Evolutionary conservation across 768 basidiomycete genomes (phyloP).

Genomic region (Tubosaeta sp.): DNA sequence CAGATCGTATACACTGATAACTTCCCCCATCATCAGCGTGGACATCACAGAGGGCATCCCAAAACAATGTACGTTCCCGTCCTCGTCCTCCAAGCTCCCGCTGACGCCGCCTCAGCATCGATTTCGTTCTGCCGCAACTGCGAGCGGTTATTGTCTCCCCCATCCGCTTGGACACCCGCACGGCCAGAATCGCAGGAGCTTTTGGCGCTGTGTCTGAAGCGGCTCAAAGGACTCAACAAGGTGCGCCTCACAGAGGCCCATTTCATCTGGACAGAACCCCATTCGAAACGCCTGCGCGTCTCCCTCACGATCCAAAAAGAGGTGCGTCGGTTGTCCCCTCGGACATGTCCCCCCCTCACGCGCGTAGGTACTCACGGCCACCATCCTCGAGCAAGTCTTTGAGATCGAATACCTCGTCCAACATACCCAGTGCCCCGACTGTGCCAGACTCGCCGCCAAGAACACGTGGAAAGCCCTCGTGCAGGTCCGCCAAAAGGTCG

Average conservation of each 20-base stretch:
- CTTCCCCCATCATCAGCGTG: slow-evolving; percentile 43
- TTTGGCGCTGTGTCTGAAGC: slow-evolving; percentile 90
- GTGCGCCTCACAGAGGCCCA: slow-evolving; percentile 97
- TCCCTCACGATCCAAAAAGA: slow-evolving; percentile 99
- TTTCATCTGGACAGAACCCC: slow-evolving; percentile 99
- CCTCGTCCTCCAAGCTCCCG: neutral
- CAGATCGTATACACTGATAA: neutral
- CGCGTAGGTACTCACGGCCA: slow-evolving; percentile 81
- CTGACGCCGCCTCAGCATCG: slow-evolving; percentile 49
- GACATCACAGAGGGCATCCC: slow-evolving; percentile 99
- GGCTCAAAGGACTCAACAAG: slow-evolving; percentile 90
- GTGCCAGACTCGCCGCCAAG: slow-evolving; percentile 91
- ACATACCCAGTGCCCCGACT: slow-evolving; percentile 92
- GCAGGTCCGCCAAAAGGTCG: slow-evolving; percentile 98
- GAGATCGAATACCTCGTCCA: slow-evolving; percentile 95
- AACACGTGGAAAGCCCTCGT: slow-evolving; percentile 98
- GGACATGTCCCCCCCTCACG: slow-evolving; percentile 10
- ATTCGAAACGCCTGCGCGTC: slow-evolving; percentile 87
- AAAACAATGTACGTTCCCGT: slow-evolving; percentile 66
- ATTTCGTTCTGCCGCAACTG: slow-evolving; percentile 94
- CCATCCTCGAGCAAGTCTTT: slow-evolving; percentile 95
- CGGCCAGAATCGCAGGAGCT: slow-evolving; percentile 90
- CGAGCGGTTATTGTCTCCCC: slow-evolving; percentile 92
- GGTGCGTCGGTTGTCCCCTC: slow-evolving; percentile 40
- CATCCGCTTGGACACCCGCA: slow-evolving; percentile 79